phyloP scores from a whole-genome alignment of 2,329 filamentous ascomycete species.

The Cladosporium halotolerans region DNA sequence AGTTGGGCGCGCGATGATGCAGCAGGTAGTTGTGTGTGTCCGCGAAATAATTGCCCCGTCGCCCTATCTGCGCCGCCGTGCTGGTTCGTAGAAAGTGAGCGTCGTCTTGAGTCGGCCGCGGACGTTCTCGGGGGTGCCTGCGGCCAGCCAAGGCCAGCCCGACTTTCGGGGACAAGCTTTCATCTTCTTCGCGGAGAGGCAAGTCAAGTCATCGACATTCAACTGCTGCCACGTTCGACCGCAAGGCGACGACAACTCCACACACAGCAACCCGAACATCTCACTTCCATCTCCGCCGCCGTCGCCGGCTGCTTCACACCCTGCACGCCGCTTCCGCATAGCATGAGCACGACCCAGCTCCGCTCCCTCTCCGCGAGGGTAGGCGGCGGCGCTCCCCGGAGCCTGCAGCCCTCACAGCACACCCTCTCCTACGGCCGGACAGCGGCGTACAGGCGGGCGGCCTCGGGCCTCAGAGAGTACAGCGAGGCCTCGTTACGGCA shows the following conservation, averaged over 20 bases:
- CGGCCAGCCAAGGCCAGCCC: not conserved
- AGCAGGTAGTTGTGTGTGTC: too few species aligned
- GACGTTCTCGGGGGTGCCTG: constrained; percentile 12
- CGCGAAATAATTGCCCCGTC: too few species aligned
- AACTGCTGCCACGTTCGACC: not conserved
- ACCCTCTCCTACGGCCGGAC: constrained; percentile 40
- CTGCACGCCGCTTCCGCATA: constrained; percentile 19
- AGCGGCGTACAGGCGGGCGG: constrained; percentile 44
- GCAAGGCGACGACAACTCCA: constrained; percentile 5
- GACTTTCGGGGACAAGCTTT: not conserved
- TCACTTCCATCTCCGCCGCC: constrained; percentile 1
- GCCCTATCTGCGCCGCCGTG: too few species aligned
- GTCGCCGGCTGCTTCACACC: not conserved
- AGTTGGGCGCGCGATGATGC: not conserved
- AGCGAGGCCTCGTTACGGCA: constrained; percentile 26
- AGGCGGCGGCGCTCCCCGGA: constrained; percentile 27
- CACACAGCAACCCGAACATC: not conserved
- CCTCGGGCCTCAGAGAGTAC: constrained; percentile 19
- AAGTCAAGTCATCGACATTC: not conserved
- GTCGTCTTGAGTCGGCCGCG: constrained; percentile 3
- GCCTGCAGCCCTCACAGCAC: constrained; percentile 27
- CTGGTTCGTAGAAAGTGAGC: too few species aligned
- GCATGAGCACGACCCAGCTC: constrained; percentile 40
- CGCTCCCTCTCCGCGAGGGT: constrained; percentile 37
- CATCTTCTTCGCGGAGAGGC: not conserved